phyloP scores from a whole-genome alignment of 805 yeast species.

The Clavispora vitiphila region DNA sequence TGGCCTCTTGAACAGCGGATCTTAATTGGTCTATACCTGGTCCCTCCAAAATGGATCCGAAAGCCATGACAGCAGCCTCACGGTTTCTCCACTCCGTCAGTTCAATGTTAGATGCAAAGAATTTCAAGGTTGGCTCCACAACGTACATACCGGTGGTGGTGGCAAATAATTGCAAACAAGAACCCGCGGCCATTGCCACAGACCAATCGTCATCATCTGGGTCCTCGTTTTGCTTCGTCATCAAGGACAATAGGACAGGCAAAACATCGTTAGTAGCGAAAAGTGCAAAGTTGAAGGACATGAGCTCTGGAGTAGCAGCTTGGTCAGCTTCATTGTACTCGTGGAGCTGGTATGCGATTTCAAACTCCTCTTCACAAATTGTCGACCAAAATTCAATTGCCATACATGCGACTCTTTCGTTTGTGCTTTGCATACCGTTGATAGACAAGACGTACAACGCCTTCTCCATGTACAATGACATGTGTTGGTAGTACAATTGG shows the following conservation, averaged over 20 bases:
- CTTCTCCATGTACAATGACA: constrained; percentile 96
- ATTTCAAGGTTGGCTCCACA: constrained; percentile 76
- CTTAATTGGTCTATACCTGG: constrained; percentile 73
- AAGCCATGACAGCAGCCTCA: constrained; percentile 99
- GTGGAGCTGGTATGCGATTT: constrained; percentile 62
- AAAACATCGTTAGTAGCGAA: constrained; percentile 80
- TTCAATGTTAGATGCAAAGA: constrained; percentile 72
- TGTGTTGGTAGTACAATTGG: constrained; percentile 80
- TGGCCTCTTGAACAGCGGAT: constrained; percentile 71
- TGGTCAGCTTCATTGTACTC: constrained; percentile 42
- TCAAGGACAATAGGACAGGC: constrained; percentile 75
- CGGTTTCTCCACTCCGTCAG: constrained; percentile 68
- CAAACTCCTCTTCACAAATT: constrained; percentile 97
- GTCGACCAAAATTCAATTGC: constrained; percentile 99
- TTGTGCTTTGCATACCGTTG: constrained; percentile 79
- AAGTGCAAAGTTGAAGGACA: constrained; percentile 75
- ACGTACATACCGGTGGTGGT: constrained; percentile 84
- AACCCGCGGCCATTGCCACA: constrained; percentile 97
- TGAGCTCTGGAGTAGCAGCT: constrained; percentile 37
- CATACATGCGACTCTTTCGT: constrained; percentile 92
- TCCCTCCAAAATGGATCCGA: constrained; percentile 94
- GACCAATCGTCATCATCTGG: constrained; percentile 97
- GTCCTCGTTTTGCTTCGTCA: constrained; percentile 88
- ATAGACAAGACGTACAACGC: constrained; percentile 89
- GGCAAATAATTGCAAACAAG: constrained; percentile 91